These are phyloP conservation scores for Camillea tinctor DNA, from an alignment of 2,329 filamentous ascomycete species.

Conservation along the genomic window DNA sequence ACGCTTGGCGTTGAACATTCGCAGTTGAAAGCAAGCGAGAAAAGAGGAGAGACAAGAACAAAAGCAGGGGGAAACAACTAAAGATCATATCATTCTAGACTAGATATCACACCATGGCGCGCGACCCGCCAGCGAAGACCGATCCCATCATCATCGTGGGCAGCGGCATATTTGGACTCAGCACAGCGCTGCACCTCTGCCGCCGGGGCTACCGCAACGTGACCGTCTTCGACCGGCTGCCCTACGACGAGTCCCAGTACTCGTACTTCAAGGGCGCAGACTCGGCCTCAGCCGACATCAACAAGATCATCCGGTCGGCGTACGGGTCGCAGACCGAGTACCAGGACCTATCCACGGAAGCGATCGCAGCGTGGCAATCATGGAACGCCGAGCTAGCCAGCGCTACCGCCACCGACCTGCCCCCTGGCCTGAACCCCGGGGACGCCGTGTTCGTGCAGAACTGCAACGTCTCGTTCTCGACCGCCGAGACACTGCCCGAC, in stretches of 20 bases:
- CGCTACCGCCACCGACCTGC: constrained; percentile 26
- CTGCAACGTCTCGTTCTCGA: constrained; percentile 33
- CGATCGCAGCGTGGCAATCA: constrained; percentile 37
- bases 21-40: too few species aligned
- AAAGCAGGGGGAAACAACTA: too few species aligned
- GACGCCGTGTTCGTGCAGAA: constrained; percentile 37
- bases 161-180: constrained; percentile 31
- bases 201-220: constrained; percentile 43
- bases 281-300: constrained; percentile 35
- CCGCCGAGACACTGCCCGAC: constrained; percentile 19
- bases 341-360: constrained; percentile 41
- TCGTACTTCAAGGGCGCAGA: constrained; percentile 37
- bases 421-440: constrained; percentile 37
- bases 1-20: too few species aligned
- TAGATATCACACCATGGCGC: too few species aligned
- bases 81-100: too few species aligned
- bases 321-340: constrained; percentile 43
- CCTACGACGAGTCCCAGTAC: constrained; percentile 39
- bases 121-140: too few species aligned
- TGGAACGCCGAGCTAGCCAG: constrained; percentile 42
- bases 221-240: constrained; percentile 46
- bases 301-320: constrained; percentile 41
- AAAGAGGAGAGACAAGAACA: too few species aligned
- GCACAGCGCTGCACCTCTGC: constrained; percentile 41
- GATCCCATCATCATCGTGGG: constrained; percentile 28